A percentile compares a stretch with the other conserved stretches of the same genome.
phyloP scores from a whole-genome alignment of 352 stramenopile species.

The Phytopythium boreale region DNA sequence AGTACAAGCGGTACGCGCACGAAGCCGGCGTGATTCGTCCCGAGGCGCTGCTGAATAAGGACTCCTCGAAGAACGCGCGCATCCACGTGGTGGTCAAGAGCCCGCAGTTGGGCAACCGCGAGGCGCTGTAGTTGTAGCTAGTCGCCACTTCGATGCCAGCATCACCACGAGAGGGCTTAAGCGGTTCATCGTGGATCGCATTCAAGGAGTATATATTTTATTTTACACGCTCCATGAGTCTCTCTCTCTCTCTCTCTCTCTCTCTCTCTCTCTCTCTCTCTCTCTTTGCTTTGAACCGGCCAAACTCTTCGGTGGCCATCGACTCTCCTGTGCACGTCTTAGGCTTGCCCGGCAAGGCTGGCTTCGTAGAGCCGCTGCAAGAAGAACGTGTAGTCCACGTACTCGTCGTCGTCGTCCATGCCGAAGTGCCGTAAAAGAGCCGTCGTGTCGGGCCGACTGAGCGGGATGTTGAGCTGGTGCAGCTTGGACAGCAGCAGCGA shows the following conservation, averaged over 20 bases:
- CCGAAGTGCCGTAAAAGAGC: conserved; percentile 47
- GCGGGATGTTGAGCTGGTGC: conserved; percentile 41
- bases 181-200: not conserved
- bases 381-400: conserved; percentile 38
- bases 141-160: not conserved
- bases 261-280: too few species aligned
- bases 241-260: not conserved
- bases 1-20: conserved; percentile 48
- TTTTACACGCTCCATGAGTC: not conserved
- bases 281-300: too few species aligned
- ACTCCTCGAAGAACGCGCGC: conserved; percentile 1
- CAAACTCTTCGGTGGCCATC: too few species aligned
- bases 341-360: not conserved
- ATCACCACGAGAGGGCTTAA: not conserved
- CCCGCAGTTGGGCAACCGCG: not conserved
- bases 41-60: conserved; percentile 6
- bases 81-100: not conserved
- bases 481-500: conserved; percentile 33
- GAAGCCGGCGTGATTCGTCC: conserved; percentile 23
- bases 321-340: not conserved
- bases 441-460: conserved; percentile 31
- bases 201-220: not conserved
- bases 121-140: not conserved
- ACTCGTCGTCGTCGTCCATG: conserved; percentile 36
- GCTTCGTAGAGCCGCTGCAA: conserved; percentile 41